Conservation (phyloP, 805 yeast species). For the Lachancea thermotolerans region DNA sequence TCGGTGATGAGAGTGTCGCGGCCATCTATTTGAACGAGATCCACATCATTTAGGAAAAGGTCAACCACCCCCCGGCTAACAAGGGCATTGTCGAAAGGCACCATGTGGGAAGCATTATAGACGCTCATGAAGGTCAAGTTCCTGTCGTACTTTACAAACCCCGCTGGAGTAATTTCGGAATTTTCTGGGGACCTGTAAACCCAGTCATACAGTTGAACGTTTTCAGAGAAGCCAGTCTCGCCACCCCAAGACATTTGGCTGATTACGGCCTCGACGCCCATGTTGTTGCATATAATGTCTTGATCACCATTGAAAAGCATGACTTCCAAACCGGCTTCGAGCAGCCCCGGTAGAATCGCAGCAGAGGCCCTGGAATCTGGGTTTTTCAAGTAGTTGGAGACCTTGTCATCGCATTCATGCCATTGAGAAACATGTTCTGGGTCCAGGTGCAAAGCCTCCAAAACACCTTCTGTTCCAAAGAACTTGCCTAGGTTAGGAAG, state of each 20-base stretch:
- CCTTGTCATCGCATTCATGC: slow-evolving; percentile 71
- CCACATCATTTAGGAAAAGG: slow-evolving; percentile 40
- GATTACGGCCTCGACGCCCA: slow-evolving; percentile 67
- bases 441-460: slow-evolving; percentile 46
- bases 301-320: slow-evolving; percentile 79
- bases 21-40: slow-evolving; percentile 47
- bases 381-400: slow-evolving; percentile 47
- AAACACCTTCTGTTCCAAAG: slow-evolving; percentile 42
- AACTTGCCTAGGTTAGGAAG: slow-evolving; percentile 47
- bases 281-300: slow-evolving; percentile 81
- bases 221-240: slow-evolving; percentile 30
- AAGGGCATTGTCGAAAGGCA: slow-evolving; percentile 73
- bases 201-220: slow-evolving; percentile 37
- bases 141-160: slow-evolving; percentile 47
- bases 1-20: slow-evolving; percentile 36
- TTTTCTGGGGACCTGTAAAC: slow-evolving; percentile 28
- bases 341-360: slow-evolving; percentile 56
- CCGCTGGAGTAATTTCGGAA: slow-evolving; percentile 32
- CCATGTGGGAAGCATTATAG: slow-evolving; percentile 85
- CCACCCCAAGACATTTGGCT: slow-evolving; percentile 61
- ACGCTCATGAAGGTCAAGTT: slow-evolving; percentile 73
- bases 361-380: slow-evolving; percentile 52
- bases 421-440: slow-evolving; percentile 40
- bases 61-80: slow-evolving; percentile 67
- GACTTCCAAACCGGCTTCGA: slow-evolving; percentile 50